Conservation (phyloP, 2,329 filamentous ascomycete species). For the Phaeosphaeriaceae sp. region DNA sequence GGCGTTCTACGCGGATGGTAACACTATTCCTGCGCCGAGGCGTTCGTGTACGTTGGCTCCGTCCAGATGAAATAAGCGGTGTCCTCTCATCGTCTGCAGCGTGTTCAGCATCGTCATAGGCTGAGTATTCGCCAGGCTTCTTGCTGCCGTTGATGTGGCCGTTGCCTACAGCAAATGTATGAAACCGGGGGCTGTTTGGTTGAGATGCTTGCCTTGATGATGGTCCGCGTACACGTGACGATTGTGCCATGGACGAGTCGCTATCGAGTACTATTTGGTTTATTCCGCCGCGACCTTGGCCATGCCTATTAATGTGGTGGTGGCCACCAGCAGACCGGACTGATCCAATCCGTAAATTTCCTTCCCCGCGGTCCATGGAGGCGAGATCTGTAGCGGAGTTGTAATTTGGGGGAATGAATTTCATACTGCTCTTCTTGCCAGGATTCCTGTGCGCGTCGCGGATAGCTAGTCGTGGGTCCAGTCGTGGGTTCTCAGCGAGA, state of each 20-base stretch:
- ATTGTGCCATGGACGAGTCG: conserved; percentile 70
- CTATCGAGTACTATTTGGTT: conserved; percentile 67
- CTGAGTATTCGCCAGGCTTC: conserved; percentile 67
- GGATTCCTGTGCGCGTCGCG: conserved; percentile 69
- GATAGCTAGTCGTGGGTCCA: conserved; percentile 57
- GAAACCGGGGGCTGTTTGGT: conserved; percentile 70
- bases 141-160: conserved; percentile 49
- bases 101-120: conserved; percentile 81
- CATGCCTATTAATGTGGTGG: conserved; percentile 81
- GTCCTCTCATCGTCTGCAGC: conserved; percentile 87
- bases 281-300: conserved; percentile 73
- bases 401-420: conserved; percentile 80
- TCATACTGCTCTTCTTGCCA: conserved; percentile 89
- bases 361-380: conserved; percentile 47
- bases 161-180: conserved; percentile 53
- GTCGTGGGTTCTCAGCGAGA: conserved; percentile 56
- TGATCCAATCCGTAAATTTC: conserved; percentile 49
- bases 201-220: conserved; percentile 68
- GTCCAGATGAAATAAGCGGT: conserved; percentile 73
- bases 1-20: conserved; percentile 74
- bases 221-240: conserved; percentile 66
- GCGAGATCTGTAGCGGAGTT: conserved; percentile 62
- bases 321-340: conserved; percentile 66
- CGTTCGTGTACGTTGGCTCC: conserved; percentile 60
- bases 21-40: conserved; percentile 61